phyloP scores from a whole-genome alignment of 2,329 filamentous ascomycete species.

The Zymoseptoria tritici region DNA sequence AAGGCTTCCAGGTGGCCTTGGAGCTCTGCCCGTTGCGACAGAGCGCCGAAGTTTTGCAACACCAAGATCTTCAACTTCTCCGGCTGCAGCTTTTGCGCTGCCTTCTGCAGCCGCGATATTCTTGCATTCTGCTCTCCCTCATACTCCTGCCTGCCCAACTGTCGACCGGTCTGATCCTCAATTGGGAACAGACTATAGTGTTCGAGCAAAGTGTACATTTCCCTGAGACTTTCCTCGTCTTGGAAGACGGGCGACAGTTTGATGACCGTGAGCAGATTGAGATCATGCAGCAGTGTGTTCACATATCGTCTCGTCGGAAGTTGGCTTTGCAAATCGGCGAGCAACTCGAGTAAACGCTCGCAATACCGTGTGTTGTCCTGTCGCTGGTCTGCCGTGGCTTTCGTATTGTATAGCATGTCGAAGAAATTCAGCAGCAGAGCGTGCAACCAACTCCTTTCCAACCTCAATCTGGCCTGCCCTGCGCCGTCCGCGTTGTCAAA shows the following conservation, averaged over 20 bases:
- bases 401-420: conserved; percentile 55
- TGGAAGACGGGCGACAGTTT: conserved; percentile 71
- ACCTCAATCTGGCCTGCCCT: conserved; percentile 70
- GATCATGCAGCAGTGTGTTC: conserved; percentile 76
- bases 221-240: conserved; percentile 68
- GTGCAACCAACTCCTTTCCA: conserved; percentile 91
- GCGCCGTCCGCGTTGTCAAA: conserved; percentile 79
- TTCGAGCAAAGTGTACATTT: conserved; percentile 69
- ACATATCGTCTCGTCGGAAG: conserved; percentile 89
- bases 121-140: conserved; percentile 72
- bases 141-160: conserved; percentile 63
- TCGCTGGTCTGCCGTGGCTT: conserved; percentile 23
- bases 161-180: conserved; percentile 79
- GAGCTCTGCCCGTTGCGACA: conserved; percentile 73
- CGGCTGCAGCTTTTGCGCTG: conserved; percentile 73
- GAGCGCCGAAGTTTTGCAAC: conserved; percentile 83
- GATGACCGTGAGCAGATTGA: conserved; percentile 74
- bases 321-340: conserved; percentile 87
- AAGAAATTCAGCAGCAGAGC: conserved; percentile 78
- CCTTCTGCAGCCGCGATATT: conserved; percentile 72
- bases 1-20: conserved; percentile 65
- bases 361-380: conserved; percentile 67
- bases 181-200: conserved; percentile 87
- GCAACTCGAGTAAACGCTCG: conserved; percentile 85
- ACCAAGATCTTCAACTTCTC: conserved; percentile 86